phyloP scores from a whole-genome alignment of 768 basidiomycete genomes.

The Pisolithus microcarpus region DNA sequence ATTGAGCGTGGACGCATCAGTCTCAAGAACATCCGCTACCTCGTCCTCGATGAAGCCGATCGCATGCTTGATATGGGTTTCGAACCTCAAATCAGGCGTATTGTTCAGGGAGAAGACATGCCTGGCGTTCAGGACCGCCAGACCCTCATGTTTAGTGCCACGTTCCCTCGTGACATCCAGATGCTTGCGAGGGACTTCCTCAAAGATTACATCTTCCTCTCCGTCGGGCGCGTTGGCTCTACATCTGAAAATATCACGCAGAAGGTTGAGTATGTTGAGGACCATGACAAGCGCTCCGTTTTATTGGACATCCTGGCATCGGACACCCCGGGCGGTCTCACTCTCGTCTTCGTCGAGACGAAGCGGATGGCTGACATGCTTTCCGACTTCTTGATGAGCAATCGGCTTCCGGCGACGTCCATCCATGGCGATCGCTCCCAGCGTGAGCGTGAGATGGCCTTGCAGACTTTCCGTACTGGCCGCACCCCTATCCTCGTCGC shows the following conservation, averaged over 20 bases:
- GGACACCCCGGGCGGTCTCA: constrained; percentile 63
- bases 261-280: constrained; percentile 97
- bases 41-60: constrained; percentile 98
- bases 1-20: constrained; percentile 98
- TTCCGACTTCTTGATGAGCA: constrained; percentile 86
- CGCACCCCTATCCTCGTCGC: constrained; percentile 96
- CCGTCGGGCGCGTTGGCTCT: constrained; percentile 95
- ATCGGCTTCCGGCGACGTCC: constrained; percentile 84
- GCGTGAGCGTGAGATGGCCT: constrained; percentile 92
- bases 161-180: constrained; percentile 98
- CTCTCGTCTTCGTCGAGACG: constrained; percentile 97
- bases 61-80: constrained; percentile 99
- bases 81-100: constrained; percentile 97
- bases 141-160: constrained; percentile 99
- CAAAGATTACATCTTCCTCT: constrained; percentile 98
- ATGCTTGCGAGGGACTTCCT: constrained; percentile 92
- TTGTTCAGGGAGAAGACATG: constrained; percentile 99
- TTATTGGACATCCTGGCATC: constrained; percentile 89
- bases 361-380: constrained; percentile 99
- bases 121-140: constrained; percentile 86
- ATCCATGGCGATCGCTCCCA: constrained; percentile 98
- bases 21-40: constrained; percentile 92
- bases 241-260: constrained; percentile 99
- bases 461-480: constrained; percentile 92
- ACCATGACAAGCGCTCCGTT: constrained; percentile 92